Evolutionary conservation across 129 eudicot genomes (phyloP), one percentile per base, ranked within the genome.

Genomic region (Tagetes patula): DNA sequence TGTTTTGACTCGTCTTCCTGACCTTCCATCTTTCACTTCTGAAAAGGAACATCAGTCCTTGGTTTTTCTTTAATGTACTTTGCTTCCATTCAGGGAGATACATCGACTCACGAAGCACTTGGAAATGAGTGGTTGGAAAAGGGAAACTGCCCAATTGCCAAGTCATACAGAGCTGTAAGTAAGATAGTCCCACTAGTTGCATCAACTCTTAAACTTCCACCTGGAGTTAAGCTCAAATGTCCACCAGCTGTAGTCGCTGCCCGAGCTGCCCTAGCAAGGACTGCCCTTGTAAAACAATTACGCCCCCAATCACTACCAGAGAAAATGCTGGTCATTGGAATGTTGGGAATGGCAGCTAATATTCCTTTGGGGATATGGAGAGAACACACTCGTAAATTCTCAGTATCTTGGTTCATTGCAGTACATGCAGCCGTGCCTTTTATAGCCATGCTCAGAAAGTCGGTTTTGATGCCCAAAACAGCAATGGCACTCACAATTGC

Each of bases 341-440:
- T 71, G 12, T 63, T 92, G 54, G 98, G 96, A 39, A 89, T 92
- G 83, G 88, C 91, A 43, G 89, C 89, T 50, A 87, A 89, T 62
- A 77, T 92, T 2, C 98, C 98, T 0, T 58, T 92, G 36, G 96
- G 95, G 4, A 65, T 87, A 70, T 92, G 96, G 96, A 85, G 92
- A 67, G 97, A 92, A 68, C 96, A 92, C 75, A 87, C 96, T 0
- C 8, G 5, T 6, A 92, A 92, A 62, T 89, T 92, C 71, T 92
- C 98, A 4, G 52, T 76, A 5, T 82, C 96, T 2, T 92, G 98
- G 98, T 87, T 89, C 67, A 72, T 83, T 31, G 96, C 90, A 12
- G 88, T 91, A 6, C 97, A 91, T 67, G 97, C 96, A 40, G 90
- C 96, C 30, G 96, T 91, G 20, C 97, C 96, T 43, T 88, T 91